Percentiles rank a stretch among this genome's conserved stretches.
These are phyloP conservation scores for Dispira simplex DNA, from an alignment of 192 early-diverging fungal species.

Conservation along the genomic window DNA sequence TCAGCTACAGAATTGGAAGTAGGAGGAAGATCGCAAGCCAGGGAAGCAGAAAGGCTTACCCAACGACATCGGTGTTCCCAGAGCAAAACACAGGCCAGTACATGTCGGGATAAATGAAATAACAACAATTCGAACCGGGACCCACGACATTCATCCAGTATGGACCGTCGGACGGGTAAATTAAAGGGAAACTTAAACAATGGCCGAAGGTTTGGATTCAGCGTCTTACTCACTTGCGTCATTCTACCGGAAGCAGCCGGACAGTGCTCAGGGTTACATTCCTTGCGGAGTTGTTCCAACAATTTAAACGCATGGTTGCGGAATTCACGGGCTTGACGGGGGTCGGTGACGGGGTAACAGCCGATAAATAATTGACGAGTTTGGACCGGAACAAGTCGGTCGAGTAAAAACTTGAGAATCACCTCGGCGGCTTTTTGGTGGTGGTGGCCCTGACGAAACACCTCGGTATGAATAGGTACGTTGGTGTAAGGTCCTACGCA, in stretches of 20 bases:
- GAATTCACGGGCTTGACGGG: slow-evolving; percentile 36
- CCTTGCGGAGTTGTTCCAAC: slow-evolving; percentile 39
- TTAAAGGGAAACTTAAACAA: slow-evolving; percentile 15
- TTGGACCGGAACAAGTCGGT: slow-evolving; percentile 19
- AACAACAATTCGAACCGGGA: slow-evolving; percentile 21
- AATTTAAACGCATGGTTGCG: slow-evolving; percentile 35
- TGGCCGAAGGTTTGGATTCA: slow-evolving; percentile 8
- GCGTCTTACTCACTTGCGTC: too few relatives aligned
- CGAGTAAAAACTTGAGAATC: slow-evolving; percentile 34
- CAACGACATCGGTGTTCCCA: too few relatives aligned
- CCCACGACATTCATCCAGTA: slow-evolving; percentile 27
- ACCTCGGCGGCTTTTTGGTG: slow-evolving; percentile 38
- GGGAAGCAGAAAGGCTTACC: too few relatives aligned
- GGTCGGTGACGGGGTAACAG: slow-evolving; percentile 38
- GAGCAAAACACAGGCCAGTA: neutral
- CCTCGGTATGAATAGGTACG: slow-evolving; percentile 25
- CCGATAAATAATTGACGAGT: slow-evolving; percentile 28
- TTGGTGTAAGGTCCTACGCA: slow-evolving; percentile 24
- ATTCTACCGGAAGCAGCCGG: too few relatives aligned
- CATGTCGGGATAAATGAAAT: slow-evolving; percentile 9
- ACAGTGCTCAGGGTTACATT: neutral
- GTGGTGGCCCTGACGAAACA: slow-evolving; percentile 37
- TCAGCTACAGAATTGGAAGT: too few relatives aligned
- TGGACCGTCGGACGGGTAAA: slow-evolving; percentile 25
- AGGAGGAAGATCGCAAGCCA: too few relatives aligned